These are phyloP conservation scores for Erodium moschatum DNA, from an alignment of 441 rosid species.

Conservation along the genomic window DNA sequence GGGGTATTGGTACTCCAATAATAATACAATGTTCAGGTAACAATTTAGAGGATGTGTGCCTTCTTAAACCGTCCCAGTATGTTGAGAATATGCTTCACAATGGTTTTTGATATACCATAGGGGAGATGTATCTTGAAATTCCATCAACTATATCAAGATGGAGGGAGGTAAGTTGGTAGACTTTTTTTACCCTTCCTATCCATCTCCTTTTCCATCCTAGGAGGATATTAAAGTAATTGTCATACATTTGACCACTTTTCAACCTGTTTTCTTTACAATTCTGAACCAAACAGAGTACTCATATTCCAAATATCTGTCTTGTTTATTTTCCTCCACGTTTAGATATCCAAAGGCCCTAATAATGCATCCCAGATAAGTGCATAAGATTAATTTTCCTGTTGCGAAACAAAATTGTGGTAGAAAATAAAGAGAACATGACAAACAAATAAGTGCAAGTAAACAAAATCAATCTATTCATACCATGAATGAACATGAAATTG, in stretches of 20 bases:
- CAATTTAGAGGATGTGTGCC: too few species aligned
- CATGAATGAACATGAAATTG: too few species aligned
- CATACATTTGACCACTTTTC: background rate
- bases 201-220: background rate
- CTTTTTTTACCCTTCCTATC: background rate
- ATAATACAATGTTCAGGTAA: background rate
- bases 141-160: background rate
- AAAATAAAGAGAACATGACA: background rate
- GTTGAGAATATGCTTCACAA: too few species aligned
- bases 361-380: background rate
- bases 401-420: background rate
- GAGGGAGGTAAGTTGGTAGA: background rate
- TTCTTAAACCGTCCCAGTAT: too few species aligned
- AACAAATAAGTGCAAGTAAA: background rate
- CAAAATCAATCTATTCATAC: background rate
- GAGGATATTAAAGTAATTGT: background rate
- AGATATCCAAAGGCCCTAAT: background rate
- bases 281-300: background rate
- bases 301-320: background rate
- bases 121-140: background rate
- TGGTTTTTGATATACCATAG: background rate
- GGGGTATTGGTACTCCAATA: background rate
- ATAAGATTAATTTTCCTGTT: background rate
- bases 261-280: background rate
- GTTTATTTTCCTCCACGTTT: background rate